These are phyloP conservation scores for Mortierella sp. DNA, from an alignment of 371 early-diverging fungal genomes.

Conservation along the genomic window DNA sequence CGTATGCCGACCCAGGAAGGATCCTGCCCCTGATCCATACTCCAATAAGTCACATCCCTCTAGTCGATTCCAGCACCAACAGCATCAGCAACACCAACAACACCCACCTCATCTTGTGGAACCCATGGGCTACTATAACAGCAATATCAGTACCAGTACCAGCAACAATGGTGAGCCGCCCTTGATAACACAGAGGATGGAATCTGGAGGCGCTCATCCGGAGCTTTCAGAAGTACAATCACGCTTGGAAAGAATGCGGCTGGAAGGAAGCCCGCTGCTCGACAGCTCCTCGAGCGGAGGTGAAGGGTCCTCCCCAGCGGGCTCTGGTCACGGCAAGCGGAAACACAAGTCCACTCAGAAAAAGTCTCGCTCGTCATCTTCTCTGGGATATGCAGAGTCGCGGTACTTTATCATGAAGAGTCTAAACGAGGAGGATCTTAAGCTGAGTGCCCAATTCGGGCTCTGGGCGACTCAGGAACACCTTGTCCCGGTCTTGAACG, in stretches of 20 bases:
- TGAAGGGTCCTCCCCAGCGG: constrained; percentile 9
- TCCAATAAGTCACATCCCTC: constrained; percentile 15
- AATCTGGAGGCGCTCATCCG: constrained; percentile 7
- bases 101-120: constrained; percentile 23
- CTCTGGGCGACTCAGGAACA: constrained; percentile 69
- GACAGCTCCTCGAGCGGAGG: constrained; percentile 42
- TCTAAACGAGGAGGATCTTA: constrained; percentile 65
- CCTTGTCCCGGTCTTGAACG: constrained; percentile 62
- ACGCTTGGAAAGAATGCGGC: constrained; percentile 35
- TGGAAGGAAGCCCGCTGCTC: constrained; percentile 35
- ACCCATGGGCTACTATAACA: constrained; percentile 18
- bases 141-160: not conserved
- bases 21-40: constrained; percentile 40
- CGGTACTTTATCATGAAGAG: constrained; percentile 68
- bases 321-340: constrained; percentile 11
- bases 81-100: constrained; percentile 18
- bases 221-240: constrained; percentile 30
- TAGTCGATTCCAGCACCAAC: constrained; percentile 24
- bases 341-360: constrained; percentile 23
- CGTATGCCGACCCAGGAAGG: constrained; percentile 61
- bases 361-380: constrained; percentile 45
- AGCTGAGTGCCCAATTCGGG: constrained; percentile 60
- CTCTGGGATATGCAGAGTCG: constrained; percentile 35
- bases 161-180: not conserved
- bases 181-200: constrained; percentile 15